Conservation (phyloP, 192 early-diverging fungal genomes). For the Rhizophagus prolifer region DNA sequence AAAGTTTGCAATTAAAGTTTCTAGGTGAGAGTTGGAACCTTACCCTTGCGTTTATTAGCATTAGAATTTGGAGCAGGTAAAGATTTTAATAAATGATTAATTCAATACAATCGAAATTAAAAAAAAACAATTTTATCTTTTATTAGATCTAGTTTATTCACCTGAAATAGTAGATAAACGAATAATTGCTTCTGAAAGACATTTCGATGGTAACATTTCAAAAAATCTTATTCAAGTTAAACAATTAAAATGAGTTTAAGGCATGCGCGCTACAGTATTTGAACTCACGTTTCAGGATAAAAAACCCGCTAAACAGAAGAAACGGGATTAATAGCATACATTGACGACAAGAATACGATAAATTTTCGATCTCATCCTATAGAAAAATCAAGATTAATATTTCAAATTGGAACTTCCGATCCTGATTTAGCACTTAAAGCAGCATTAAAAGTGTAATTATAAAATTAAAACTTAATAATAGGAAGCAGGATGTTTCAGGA, state of each 20-base stretch:
- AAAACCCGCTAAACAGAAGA: conserved; percentile 35
- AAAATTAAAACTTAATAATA: conserved; percentile 34
- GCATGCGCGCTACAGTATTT: not conserved
- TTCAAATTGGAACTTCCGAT: conserved; percentile 91
- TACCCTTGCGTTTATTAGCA: conserved; percentile 85
- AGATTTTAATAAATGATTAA: too few species aligned
- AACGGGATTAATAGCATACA: conserved; percentile 79
- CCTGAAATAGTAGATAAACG: conserved; percentile 89
- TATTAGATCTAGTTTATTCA: conserved; percentile 80
- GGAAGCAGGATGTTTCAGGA: conserved; percentile 79
- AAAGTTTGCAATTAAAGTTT: not conserved
- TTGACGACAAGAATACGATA: conserved; percentile 54
- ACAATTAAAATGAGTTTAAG: not conserved
- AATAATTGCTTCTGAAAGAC: conserved; percentile 70
- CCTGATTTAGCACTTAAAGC: conserved; percentile 85
- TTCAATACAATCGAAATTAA: not conserved
- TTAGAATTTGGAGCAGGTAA: conserved; percentile 86
- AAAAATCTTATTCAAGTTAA: not conserved
- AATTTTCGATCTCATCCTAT: conserved; percentile 73
- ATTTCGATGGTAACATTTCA: conserved; percentile 66
- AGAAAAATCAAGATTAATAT: conserved; percentile 78
- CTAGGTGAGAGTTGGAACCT: conserved; percentile 78
- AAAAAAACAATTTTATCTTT: conserved; percentile 3
- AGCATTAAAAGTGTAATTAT: conserved; percentile 71
- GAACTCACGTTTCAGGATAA: not conserved